Conservation (phyloP, 225 moss, liverwort and hornwort species). For the Pseudoscleropodium purum region DNA sequence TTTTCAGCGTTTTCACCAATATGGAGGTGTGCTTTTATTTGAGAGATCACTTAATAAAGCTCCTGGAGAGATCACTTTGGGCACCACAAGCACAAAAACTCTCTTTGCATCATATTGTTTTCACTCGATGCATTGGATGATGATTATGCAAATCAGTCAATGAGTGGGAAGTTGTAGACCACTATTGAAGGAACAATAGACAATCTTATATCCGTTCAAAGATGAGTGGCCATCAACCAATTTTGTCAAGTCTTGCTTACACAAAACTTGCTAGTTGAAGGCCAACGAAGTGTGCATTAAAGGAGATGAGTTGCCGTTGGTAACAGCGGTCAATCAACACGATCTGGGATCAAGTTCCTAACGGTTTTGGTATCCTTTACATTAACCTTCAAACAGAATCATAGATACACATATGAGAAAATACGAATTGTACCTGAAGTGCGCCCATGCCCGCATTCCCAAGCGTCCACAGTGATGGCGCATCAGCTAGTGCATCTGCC, state of each 20-base stretch:
- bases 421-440: not conserved
- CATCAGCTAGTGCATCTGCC: constrained; percentile 76
- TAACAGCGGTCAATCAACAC: not conserved
- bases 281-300: not conserved
- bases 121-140: not conserved
- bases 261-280: not conserved
- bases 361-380: not conserved
- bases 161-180: not conserved
- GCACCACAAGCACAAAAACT: not conserved
- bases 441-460: constrained; percentile 74
- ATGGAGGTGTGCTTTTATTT: not conserved
- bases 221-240: not conserved
- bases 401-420: not conserved
- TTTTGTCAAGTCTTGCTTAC: not conserved
- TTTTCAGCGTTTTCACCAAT: not conserved
- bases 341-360: not conserved
- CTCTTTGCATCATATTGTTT: not conserved
- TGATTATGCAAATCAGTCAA: not conserved
- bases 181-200: not conserved
- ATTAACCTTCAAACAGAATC: not conserved
- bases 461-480: constrained; percentile 89
- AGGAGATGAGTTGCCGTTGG: not conserved
- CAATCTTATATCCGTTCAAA: not conserved
- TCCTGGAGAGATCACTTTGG: not conserved
- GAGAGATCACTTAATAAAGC: not conserved